Conservation (phyloP, 75 land plant species). For the Cunninghamia lanceolata region DNA sequence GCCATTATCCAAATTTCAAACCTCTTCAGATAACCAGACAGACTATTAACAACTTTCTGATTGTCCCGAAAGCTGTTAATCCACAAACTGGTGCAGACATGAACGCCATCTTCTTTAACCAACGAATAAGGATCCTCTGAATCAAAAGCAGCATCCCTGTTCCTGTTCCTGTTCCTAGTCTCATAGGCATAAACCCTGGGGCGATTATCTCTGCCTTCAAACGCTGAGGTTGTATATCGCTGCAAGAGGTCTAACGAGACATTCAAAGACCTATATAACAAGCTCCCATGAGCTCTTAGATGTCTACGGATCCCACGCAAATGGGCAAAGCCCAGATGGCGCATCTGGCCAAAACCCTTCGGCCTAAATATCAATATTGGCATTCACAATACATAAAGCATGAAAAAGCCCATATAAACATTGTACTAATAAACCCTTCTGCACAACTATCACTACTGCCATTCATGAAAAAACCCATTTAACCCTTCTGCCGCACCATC, state of each 20-base stretch:
- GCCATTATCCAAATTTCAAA: constrained; percentile 77
- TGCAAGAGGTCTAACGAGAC: not conserved
- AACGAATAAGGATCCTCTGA: constrained; percentile 29
- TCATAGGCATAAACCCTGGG: not conserved
- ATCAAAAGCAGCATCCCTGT: not conserved
- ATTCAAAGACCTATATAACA: not conserved
- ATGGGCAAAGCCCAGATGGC: not conserved
- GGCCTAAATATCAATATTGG: not conserved
- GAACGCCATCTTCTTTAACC: constrained; percentile 49
- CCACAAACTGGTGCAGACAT: constrained; percentile 61
- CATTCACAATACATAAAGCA: too few species aligned
- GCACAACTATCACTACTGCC: too few species aligned
- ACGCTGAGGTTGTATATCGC: not conserved
- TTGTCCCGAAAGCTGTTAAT: constrained; percentile 53
- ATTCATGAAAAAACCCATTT: too few species aligned
- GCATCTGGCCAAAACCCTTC: not conserved
- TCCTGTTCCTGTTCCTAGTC: not conserved
- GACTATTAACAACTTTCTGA: constrained; percentile 34
- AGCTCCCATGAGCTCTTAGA: not conserved
- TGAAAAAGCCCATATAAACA: not conserved
- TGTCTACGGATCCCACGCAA: not conserved
- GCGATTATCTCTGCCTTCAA: not conserved
- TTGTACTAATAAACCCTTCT: not conserved
- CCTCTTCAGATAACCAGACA: constrained; percentile 34
- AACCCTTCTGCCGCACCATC: too few species aligned